Percentiles rank a stretch among this genome's conserved stretches.
Conservation (phyloP, 2,329 filamentous ascomycete species). For the Botrytis sinoallii region DNA sequence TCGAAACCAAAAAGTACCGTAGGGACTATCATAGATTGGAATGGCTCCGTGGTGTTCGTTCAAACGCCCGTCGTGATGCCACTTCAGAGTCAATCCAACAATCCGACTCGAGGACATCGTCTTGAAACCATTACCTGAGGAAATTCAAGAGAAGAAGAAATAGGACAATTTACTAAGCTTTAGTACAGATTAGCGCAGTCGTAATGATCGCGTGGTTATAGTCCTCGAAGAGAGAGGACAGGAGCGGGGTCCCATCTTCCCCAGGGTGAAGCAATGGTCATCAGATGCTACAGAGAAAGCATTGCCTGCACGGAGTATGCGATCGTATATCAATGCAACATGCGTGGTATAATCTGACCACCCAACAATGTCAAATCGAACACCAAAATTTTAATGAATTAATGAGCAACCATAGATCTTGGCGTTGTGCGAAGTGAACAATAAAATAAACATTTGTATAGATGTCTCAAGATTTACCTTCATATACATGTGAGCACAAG, state of each 20-base stretch:
- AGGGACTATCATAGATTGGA: background rate
- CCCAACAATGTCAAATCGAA: background rate
- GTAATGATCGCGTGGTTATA: background rate
- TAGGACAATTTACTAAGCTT: background rate
- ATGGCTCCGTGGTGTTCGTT: background rate
- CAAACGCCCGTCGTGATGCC: background rate
- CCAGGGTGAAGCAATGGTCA: background rate
- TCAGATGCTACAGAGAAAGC: background rate
- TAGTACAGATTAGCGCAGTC: background rate
- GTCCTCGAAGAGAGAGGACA: background rate
- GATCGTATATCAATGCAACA: background rate
- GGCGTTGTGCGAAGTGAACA: background rate
- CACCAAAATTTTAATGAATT: background rate
- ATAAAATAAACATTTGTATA: background rate
- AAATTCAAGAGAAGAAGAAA: background rate
- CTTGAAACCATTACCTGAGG: background rate
- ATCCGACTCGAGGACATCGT: no score
- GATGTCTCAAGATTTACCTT: background rate
- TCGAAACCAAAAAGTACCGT: background rate
- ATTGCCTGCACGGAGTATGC: background rate
- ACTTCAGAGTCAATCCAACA: background rate
- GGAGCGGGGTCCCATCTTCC: background rate
- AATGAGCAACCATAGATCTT: background rate
- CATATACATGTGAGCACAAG: background rate
- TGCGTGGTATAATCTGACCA: background rate